Conservation (phyloP, 2,329 filamentous ascomycete species). For the Colletotrichum trifolii region DNA sequence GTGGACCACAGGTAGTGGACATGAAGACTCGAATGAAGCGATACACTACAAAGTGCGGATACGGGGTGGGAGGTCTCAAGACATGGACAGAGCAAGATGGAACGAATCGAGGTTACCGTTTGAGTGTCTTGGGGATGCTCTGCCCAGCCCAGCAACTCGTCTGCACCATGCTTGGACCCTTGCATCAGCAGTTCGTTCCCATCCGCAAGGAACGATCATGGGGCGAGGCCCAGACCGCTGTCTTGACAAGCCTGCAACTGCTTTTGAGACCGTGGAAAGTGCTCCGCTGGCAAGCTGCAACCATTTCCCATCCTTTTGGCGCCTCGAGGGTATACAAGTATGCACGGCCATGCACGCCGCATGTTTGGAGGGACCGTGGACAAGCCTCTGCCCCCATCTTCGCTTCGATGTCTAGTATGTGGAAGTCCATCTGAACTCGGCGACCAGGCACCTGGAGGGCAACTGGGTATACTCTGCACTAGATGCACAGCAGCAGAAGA, state of each 20-base stretch:
- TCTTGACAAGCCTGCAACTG: neutral
- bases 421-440: slow-evolving; percentile 2
- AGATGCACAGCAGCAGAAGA: no score
- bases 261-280: slow-evolving; percentile 10
- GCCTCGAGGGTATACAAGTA: neutral
- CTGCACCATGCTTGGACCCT: slow-evolving; percentile 1
- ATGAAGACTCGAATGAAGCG: no score
- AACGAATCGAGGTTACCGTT: no score
- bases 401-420: neutral
- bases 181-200: neutral
- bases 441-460: no score
- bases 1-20: no score
- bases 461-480: no score
- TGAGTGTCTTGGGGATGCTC: no score
- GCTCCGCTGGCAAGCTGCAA: slow-evolving; percentile 1
- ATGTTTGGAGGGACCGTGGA: neutral
- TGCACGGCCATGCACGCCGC: neutral
- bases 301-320: neutral
- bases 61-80: no score
- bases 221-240: slow-evolving; percentile 20
- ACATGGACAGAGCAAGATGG: no score
- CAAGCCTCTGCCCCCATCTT: slow-evolving; percentile 1
- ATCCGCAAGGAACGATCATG: neutral
- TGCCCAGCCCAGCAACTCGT: no score
- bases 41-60: no score